phyloP scores from a whole-genome alignment of 2,329 filamentous ascomycete genomes.

The Chaetomiaceae sp. region DNA sequence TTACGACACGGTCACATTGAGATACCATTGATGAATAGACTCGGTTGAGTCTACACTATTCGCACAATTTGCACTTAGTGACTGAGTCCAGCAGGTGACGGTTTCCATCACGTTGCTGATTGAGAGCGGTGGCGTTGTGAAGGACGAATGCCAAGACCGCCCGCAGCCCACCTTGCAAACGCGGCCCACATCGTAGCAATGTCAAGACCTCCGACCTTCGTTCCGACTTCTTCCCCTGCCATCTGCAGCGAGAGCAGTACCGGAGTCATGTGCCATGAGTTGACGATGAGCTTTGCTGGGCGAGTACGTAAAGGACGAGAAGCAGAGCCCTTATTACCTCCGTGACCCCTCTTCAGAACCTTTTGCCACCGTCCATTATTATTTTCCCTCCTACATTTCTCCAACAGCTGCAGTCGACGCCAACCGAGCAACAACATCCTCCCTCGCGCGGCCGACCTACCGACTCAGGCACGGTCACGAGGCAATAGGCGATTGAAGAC shows the following conservation, averaged over 20 bases:
- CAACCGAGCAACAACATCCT: too few relatives aligned
- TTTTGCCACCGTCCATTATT: neutral
- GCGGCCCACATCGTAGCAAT: too few relatives aligned
- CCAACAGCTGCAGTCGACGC: neutral
- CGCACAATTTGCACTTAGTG: too few relatives aligned
- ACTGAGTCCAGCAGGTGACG: too few relatives aligned
- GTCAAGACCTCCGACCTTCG: too few relatives aligned
- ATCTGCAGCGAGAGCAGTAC: neutral
- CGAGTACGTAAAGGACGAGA: slow-evolving; percentile 9
- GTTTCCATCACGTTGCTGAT: too few relatives aligned
- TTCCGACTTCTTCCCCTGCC: neutral
- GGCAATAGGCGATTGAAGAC: too few relatives aligned
- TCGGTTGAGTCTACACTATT: slow-evolving; percentile 2
- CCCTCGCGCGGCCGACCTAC: too few relatives aligned
- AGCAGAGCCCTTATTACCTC: slow-evolving; percentile 14
- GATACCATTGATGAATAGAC: slow-evolving; percentile 8
- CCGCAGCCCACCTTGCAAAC: neutral
- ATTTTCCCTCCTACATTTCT: neutral
- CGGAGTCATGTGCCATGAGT: neutral
- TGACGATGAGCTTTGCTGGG: slow-evolving; percentile 2
- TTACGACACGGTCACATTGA: slow-evolving; percentile 6
- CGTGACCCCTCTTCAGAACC: slow-evolving; percentile 5
- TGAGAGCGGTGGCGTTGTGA: too few relatives aligned
- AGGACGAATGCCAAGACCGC: neutral
- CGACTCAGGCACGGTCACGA: too few relatives aligned